phyloP scores from a whole-genome alignment of 305 asterid genomes.

The Withania somnifera region DNA sequence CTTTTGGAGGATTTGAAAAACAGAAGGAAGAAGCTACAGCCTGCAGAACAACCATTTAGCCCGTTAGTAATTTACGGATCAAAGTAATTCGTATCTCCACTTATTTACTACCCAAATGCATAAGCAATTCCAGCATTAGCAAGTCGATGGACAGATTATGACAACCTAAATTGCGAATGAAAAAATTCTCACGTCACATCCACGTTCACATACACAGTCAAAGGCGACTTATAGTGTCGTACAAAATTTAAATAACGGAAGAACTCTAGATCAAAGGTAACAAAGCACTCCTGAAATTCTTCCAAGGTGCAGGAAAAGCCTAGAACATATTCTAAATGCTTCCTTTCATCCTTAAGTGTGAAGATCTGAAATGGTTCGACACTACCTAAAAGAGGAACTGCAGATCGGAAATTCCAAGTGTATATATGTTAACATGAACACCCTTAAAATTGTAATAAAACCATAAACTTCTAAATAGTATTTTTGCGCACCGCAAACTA shows the following conservation, averaged over 20 bases:
- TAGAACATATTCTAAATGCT: neutral
- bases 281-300: neutral
- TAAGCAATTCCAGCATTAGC: neutral
- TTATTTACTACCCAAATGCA: neutral
- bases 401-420: neutral
- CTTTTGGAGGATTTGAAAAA: constrained; percentile 61
- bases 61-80: neutral
- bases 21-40: constrained; percentile 94
- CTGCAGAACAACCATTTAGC: constrained; percentile 23
- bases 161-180: neutral
- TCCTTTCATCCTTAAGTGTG: neutral
- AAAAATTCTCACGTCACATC: neutral
- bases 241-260: neutral
- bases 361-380: neutral
- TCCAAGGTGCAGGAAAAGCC: neutral
- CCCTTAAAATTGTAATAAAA: neutral
- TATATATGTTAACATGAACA: neutral
- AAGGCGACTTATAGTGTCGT: neutral
- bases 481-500: neutral
- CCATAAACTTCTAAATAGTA: neutral
- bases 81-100: neutral
- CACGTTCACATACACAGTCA: neutral
- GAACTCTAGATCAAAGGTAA: neutral
- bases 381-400: neutral
- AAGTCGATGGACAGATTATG: neutral